Evolutionary conservation across 768 basidiomycete genomes (phyloP).

Genomic region (Collybiopsis luxurians): DNA sequence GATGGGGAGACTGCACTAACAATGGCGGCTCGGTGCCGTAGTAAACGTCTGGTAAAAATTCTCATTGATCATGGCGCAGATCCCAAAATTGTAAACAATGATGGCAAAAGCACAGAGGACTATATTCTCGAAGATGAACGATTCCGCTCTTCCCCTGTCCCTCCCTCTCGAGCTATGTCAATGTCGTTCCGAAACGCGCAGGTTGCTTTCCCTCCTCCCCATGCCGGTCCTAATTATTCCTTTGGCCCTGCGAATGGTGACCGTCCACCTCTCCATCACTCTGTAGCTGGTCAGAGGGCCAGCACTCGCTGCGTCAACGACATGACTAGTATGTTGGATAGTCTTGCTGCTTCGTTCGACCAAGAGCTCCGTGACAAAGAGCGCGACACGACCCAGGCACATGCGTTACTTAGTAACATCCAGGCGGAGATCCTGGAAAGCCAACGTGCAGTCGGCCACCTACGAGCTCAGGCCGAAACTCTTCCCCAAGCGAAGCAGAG

Average conservation of each 20-base stretch:
- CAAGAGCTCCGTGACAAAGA: constrained; percentile 91
- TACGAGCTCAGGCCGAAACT: constrained; percentile 66
- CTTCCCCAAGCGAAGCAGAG: constrained; percentile 57
- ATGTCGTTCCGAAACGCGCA: constrained; percentile 79
- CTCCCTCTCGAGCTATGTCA: constrained; percentile 59
- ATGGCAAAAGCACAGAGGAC: constrained; percentile 96
- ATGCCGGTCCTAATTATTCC: constrained; percentile 36
- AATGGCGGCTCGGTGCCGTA: constrained; percentile 92
- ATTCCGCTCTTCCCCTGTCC: constrained; percentile 87
- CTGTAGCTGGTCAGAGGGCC: constrained; percentile 80
- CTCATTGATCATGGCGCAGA: constrained; percentile 96
- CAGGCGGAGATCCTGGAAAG: constrained; percentile 89
- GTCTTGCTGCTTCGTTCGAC: constrained; percentile 87
- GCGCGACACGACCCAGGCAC: constrained; percentile 86
- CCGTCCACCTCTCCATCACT: constrained; percentile 78
- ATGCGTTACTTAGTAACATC: constrained; percentile 80
- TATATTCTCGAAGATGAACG: constrained; percentile 99
- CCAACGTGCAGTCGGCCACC: constrained; percentile 68
- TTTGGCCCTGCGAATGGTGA: constrained; percentile 55
- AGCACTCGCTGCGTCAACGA: constrained; percentile 84
- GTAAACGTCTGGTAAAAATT: constrained; percentile 92
- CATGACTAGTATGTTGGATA: constrained; percentile 82
- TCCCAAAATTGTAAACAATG: constrained; percentile 90
- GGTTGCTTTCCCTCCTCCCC: constrained; percentile 49
- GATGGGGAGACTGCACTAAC: constrained; percentile 98